Evolutionary conservation across 331 rosid species (phyloP), one percentile per base, ranked within the genome.

Genomic region (Dryas integrifolia): DNA sequence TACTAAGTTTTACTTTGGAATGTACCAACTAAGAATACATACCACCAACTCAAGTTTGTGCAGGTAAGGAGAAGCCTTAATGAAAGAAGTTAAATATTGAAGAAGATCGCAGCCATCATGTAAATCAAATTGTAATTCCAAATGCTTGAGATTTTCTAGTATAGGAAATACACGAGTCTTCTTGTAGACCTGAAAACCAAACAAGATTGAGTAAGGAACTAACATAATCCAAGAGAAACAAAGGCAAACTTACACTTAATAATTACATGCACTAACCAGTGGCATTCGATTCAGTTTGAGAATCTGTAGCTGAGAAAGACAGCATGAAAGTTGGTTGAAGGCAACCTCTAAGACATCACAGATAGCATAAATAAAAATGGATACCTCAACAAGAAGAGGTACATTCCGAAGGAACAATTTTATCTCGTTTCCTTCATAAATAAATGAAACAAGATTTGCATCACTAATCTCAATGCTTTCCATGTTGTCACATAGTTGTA

Each of bases 301-400:
- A 71, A 30, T 45, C 56, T 71, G 6, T 14, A 71, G 76, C 64
- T 71, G 66, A 71, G 76, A 71, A 30, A 58, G n/a, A 71, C 76
- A 71, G 46, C 58, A 26, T 48, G 77, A 60, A 51, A 72, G 49
- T 3, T 45, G 51, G 41, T 12, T 21, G 76, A 71, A 71, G 45
- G 46, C 46, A 0, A 26, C 43, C 5, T 1, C 6, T 45, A 71
- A 12, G 55, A 26, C 43, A 50, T 71, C 50, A 26, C 6, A 35
- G 0, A 43, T 3, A 0, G n/a, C 30, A 18, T 5, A 8, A 21
- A 39, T 46, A 71, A 26, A 45, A 48, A 61, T 18, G 24, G 69
- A 60, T 48, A 61, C 51, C 69, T 72, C 77, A 61, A 38, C 70
- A 47, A 72, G 77, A 0, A 8, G 45, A 1, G 77, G 77, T 5